Evolutionary conservation across 108 stramenopile species (phyloP).

Genomic region (Epipyxis sp.): DNA sequence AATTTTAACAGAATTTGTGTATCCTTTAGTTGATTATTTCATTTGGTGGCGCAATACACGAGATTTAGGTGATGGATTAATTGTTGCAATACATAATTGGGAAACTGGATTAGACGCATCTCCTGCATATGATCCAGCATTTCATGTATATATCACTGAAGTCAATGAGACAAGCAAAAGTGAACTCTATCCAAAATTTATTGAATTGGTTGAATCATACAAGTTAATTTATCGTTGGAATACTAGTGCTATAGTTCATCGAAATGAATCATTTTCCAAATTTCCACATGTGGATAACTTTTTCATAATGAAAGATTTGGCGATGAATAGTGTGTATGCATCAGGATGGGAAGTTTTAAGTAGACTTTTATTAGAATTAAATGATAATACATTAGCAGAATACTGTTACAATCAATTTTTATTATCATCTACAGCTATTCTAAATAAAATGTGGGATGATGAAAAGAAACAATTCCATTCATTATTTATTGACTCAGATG

Average conservation of each 20-base stretch:
- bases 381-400: neutral
- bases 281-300: neutral
- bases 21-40: slow-evolving; percentile 17
- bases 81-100: slow-evolving; percentile 20
- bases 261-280: neutral
- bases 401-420: neutral
- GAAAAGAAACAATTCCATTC: neutral
- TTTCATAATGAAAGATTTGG: slow-evolving; percentile 17
- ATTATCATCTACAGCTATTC: slow-evolving; percentile 1
- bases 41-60: slow-evolving; percentile 11
- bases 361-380: neutral
- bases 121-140: slow-evolving; percentile 23
- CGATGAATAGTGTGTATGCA: slow-evolving; percentile 18
- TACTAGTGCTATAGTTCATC: neutral
- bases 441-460: neutral
- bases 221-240: slow-evolving; percentile 1
- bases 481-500: slow-evolving; percentile 15
- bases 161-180: neutral
- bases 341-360: slow-evolving; percentile 12
- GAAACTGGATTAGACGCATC: slow-evolving; percentile 23
- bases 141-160: slow-evolving; percentile 19
- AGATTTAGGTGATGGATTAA: slow-evolving; percentile 9
- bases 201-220: neutral
- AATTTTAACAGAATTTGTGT: slow-evolving; percentile 8
- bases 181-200: slow-evolving; percentile 14